Percentiles rank a stretch among this genome's conserved stretches.
Conservation (phyloP, 2,329 filamentous ascomycete genomes). For the Monosporascus ibericus region DNA sequence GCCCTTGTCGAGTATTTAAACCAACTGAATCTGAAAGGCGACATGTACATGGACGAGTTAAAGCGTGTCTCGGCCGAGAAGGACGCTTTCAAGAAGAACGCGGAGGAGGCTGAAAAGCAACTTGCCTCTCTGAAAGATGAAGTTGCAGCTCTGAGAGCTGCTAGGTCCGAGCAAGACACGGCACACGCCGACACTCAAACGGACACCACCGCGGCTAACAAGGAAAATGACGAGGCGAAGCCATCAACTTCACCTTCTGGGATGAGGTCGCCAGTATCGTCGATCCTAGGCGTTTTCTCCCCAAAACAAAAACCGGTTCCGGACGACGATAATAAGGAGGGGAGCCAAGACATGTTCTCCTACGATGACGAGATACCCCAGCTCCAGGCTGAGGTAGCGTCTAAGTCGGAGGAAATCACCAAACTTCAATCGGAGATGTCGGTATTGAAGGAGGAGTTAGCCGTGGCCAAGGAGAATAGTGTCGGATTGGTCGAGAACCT, state of each 20-base stretch:
- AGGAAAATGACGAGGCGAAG: conserved; percentile 17
- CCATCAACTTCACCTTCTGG: conserved; percentile 18
- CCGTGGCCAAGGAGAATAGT: conserved; percentile 64
- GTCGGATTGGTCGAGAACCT: conserved; percentile 60
- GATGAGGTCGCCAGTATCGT: conserved; percentile 40
- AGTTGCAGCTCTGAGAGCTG: conserved; percentile 42
- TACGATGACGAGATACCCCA: conserved; percentile 83
- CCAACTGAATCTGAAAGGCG: conserved; percentile 76
- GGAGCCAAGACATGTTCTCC: conserved; percentile 76
- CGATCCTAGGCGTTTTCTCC: conserved; percentile 44
- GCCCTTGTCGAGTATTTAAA: conserved; percentile 86
- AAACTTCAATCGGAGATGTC: conserved; percentile 64
- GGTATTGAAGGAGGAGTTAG: conserved; percentile 63
- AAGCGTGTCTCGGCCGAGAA: conserved; percentile 80
- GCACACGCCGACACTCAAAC: conserved; percentile 5
- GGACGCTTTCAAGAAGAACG: conserved; percentile 71
- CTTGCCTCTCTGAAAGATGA: conserved; percentile 59
- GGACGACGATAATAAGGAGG: conserved; percentile 28
- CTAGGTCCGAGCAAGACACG: conserved; percentile 17
- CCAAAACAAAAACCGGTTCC: conserved; percentile 36
- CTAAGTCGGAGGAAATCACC: conserved; percentile 65
- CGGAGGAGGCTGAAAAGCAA: conserved; percentile 61
- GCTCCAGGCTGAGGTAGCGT: conserved; percentile 67
- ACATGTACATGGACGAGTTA: conserved; percentile 91
- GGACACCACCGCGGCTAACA: conserved; percentile 24